Conservation (phyloP, 2,329 filamentous ascomycete species). For the Colletotrichum sp. region DNA sequence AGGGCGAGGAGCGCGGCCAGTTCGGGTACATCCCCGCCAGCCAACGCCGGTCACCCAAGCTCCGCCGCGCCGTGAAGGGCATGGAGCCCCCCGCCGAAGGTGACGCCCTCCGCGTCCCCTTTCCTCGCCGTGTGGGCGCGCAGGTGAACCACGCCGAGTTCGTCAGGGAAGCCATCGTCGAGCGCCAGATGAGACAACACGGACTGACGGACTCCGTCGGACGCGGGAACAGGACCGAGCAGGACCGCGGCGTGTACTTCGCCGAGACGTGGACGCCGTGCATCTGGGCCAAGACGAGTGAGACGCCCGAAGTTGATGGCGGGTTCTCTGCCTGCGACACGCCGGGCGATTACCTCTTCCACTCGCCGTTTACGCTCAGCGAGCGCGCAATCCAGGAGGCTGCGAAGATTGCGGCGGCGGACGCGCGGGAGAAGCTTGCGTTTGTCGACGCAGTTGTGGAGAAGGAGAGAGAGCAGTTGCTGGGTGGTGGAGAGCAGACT, state of each 20-base stretch:
- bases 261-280: slow-evolving; percentile 49
- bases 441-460: neutral
- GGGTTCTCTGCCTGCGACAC: slow-evolving; percentile 37
- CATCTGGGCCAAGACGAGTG: slow-evolving; percentile 27
- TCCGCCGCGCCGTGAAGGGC: neutral
- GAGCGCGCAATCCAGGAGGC: slow-evolving; percentile 31
- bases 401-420: neutral
- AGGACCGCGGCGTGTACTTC: slow-evolving; percentile 39
- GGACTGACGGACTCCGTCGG: slow-evolving; percentile 48
- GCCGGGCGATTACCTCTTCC: slow-evolving; percentile 56
- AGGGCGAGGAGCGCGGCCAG: neutral
- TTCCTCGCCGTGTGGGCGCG: slow-evolving; percentile 44
- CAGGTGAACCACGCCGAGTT: slow-evolving; percentile 44
- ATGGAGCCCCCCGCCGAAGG: neutral
- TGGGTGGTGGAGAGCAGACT: neutral
- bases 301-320: neutral
- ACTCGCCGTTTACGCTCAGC: slow-evolving; percentile 52
- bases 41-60: neutral
- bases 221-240: slow-evolving; percentile 37
- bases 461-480: neutral
- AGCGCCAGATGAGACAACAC: slow-evolving; percentile 49
- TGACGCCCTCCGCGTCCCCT: slow-evolving; percentile 35
- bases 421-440: neutral
- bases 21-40: neutral
- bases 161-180: slow-evolving; percentile 49